Evolutionary conservation across 371 early-diverging fungal species (phyloP), one percentile per base, ranked within the genome.

Genomic region (Umbelopsis sp.): DNA sequence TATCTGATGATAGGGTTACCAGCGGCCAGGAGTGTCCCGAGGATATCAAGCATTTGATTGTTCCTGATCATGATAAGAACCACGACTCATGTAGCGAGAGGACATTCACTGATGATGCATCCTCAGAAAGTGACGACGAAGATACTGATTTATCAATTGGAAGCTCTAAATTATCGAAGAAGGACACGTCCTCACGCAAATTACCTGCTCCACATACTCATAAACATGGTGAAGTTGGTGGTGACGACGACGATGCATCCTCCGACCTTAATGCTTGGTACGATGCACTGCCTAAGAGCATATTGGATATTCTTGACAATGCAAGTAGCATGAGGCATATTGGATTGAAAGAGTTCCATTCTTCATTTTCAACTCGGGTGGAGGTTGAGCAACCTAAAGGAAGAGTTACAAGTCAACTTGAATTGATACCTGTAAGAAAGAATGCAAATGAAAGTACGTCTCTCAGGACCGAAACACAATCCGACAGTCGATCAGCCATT

Each of bases 11-110:
- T 6, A 10, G 10, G n/a, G 9, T 16, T 37, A 10, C 1, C 18
- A 57, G 57, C 4, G 57, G 57, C 5, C 35, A 57, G 35, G 57
- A 57, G 16, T 57, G 57, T 29, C 57, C 57, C 7, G 57, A 57
- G n/a, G 57, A 57, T 35, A 35, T 35, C 29, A 57, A 57, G 57
- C 35, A 29, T 18, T 57, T 57, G 37, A 57, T 57, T 4, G 10
- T 57, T 48, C 57, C 35, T 3, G 12, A 57, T 35, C 57, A 57
- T n/a, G 18, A 48, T 41, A 41, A 41, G 12, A 41, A 41, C 41
- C 2, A 1, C 7, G 41, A 41, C 41, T 41, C 41, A 41, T 4
- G 10, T 41, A 41, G 41, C 12, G 41, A 41, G 7, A 7, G 7
- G 12, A 10, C 41, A 41, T 41, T 7, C 41, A 41, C 7, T 12